Conservation (phyloP, 2,329 filamentous ascomycete species). For the Paecilomyces formosus region DNA sequence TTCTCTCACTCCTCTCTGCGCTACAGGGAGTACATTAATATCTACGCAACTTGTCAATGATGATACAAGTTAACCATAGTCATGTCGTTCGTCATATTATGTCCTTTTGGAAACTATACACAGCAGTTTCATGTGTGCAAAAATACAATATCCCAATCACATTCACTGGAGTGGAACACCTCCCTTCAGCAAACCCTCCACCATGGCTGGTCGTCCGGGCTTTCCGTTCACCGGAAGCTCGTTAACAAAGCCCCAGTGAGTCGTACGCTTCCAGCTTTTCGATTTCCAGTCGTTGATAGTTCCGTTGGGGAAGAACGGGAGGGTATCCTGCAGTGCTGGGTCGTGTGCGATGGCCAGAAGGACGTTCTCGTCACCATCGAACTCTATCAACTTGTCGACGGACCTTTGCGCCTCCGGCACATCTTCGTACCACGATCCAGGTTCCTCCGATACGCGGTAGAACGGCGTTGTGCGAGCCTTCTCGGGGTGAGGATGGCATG, state of each 20-base stretch:
- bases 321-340: slow-evolving; percentile 12
- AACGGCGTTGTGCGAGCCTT: slow-evolving; percentile 11
- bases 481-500: slow-evolving; percentile 13
- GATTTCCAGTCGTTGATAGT: slow-evolving; percentile 21
- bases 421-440: slow-evolving; percentile 14
- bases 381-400: slow-evolving; percentile 13
- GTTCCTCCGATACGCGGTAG: slow-evolving; percentile 9
- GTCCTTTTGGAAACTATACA: background rate
- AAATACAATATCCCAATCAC: background rate
- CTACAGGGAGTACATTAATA: background rate
- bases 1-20: background rate
- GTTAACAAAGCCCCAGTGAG: slow-evolving; percentile 18
- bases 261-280: slow-evolving; percentile 15
- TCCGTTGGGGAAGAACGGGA: slow-evolving; percentile 17
- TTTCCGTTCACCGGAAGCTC: slow-evolving; percentile 9
- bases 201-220: slow-evolving; percentile 3
- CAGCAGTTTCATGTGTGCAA: background rate
- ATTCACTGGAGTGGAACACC: background rate
- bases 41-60: background rate
- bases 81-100: background rate
- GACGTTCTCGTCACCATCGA: slow-evolving; percentile 19
- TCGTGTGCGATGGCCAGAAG: slow-evolving; percentile 23
- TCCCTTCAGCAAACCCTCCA: slow-evolving; percentile 3
- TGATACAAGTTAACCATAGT: background rate
- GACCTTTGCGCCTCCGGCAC: slow-evolving; percentile 11